Evolutionary conservation across 352 stramenopile genomes (phyloP), one percentile per base, ranked within the genome.

Genomic region (Pythium brachiatum): DNA sequence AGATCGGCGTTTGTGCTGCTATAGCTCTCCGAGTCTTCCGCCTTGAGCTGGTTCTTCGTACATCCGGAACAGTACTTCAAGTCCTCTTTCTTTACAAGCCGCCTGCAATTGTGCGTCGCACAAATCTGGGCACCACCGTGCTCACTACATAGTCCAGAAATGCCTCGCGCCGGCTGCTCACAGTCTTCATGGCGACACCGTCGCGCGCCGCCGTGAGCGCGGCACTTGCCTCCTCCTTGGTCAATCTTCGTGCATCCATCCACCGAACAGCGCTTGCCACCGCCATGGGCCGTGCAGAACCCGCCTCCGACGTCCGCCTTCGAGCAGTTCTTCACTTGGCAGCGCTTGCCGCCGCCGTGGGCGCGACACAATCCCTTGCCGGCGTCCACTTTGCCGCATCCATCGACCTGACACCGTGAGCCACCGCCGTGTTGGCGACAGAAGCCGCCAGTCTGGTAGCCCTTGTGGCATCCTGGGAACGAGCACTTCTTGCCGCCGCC

Each of bases 231-330:
- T 57, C 87, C 87, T 26, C 85, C 87, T 67, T 95, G 87, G 57
- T 87, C 80, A 36, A 90, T 90, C 55, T 95, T 96, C 23, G 70
- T 74, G 59, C 88, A 96, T 23, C 81, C 82, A 55, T 69, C 63
- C 51, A 87, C 77, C 0, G 67, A 70, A 63, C 88, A 96, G 15
- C 85, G 81, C 60, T 72, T 84, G 9, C 87, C 87, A 21, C 87
- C 87, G 27, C 87, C 87, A 52, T 95, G 87, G 5, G 76, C 66
- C 3, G 88, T 95, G 64, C 87, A 96, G 36, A 88, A 89, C 0
- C 87, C 87, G 26, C 87, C 86, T 26, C 86, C 87, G 29, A 96
- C 84, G 54, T 94, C 85, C 3, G 85, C 83, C 63, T 92, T 92
- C 8, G 74, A 57, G 66, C 85, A 94, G 0, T 48, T 68, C 18